phyloP scores from a whole-genome alignment of 2,329 filamentous ascomycete genomes.

The Neobulgaria alba region DNA sequence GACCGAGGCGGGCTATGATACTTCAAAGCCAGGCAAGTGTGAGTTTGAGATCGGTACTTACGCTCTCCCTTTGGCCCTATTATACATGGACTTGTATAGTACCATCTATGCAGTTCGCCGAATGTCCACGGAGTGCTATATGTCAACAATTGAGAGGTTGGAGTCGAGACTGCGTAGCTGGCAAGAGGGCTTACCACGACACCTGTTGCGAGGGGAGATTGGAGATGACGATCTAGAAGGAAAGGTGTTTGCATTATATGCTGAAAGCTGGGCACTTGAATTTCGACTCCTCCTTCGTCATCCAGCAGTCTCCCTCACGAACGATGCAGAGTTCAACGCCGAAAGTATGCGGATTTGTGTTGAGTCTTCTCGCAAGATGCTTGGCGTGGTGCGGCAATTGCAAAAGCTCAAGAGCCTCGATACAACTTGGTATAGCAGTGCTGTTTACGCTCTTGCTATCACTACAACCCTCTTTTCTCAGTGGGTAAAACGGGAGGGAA shows the following conservation, averaged over 20 bases:
- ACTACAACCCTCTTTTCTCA: slow-evolving; percentile 64
- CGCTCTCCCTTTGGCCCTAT: slow-evolving; percentile 54
- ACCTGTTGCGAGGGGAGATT: slow-evolving; percentile 41
- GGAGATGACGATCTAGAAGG: slow-evolving; percentile 33
- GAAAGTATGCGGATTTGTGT: slow-evolving; percentile 60
- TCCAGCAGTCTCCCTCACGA: slow-evolving; percentile 49
- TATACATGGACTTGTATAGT: slow-evolving; percentile 66
- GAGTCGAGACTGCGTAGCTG: slow-evolving; percentile 57
- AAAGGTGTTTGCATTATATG: slow-evolving; percentile 45
- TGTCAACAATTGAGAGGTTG: slow-evolving; percentile 52
- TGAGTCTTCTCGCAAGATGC: slow-evolving; percentile 54
- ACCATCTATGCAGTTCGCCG: slow-evolving; percentile 62
- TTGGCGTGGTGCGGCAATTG: slow-evolving; percentile 50
- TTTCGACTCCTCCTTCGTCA: slow-evolving; percentile 52
- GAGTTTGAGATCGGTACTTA: slow-evolving; percentile 58
- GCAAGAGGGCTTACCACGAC: slow-evolving; percentile 54
- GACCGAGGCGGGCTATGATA: slow-evolving; percentile 53
- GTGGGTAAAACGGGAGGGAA: slow-evolving; percentile 56
- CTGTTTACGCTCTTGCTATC: slow-evolving; percentile 63
- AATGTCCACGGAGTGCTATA: slow-evolving; percentile 54
- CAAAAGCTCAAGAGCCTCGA: slow-evolving; percentile 60
- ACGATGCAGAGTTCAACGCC: slow-evolving; percentile 45
- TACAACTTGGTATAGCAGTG: slow-evolving; percentile 69
- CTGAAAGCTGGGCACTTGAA: slow-evolving; percentile 46
- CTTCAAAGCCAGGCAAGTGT: slow-evolving; percentile 48